Conservation (phyloP, 768 basidiomycete genomes). For the Pisolithus marmoratus region DNA sequence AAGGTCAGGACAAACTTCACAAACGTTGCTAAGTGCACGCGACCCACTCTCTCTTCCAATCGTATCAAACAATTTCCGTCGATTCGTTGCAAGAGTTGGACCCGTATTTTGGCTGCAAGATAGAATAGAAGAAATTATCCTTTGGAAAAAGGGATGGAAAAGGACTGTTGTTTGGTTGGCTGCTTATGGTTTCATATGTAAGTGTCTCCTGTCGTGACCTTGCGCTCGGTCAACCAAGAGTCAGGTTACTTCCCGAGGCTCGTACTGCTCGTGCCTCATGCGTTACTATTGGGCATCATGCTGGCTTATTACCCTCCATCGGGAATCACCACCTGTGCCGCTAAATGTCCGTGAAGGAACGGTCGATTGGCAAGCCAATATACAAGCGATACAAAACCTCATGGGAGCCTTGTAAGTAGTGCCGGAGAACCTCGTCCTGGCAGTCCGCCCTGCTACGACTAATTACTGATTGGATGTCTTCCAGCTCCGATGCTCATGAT, state of each 20-base stretch:
- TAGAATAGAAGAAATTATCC: conserved; percentile 74
- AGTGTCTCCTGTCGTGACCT: conserved; percentile 16
- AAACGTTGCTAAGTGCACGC: conserved; percentile 41
- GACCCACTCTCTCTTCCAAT: conserved; percentile 71
- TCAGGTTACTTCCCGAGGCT: conserved; percentile 75
- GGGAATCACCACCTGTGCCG: conserved; percentile 28
- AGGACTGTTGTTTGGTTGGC: conserved; percentile 72
- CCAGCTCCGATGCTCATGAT: conserved; percentile 60
- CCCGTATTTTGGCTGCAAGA: conserved; percentile 91
- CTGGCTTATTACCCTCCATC: conserved; percentile 54
- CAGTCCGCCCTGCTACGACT: too few relatives aligned
- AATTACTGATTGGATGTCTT: neutral
- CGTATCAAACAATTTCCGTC: conserved; percentile 70
- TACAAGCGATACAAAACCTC: conserved; percentile 87
- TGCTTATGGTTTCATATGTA: conserved; percentile 75
- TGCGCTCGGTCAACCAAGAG: neutral
- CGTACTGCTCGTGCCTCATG: conserved; percentile 64
- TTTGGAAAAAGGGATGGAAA: conserved; percentile 77
- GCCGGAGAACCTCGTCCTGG: neutral
- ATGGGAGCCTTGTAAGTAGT: conserved; percentile 73
- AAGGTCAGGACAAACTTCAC: conserved; percentile 20
- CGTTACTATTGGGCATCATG: conserved; percentile 56
- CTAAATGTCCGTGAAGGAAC: conserved; percentile 51
- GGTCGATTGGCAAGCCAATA: conserved; percentile 78
- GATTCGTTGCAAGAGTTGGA: conserved; percentile 70